Conservation (phyloP, 805 yeast genomes). For the fission yeast (Schizosaccharomyces pombe) region ASM294v3 CU329670.1:2257001-2257500, state of each 20-base stretch:
- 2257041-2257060: neutral
- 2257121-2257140: conserved; percentile 31
- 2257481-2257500: conserved; percentile 71
- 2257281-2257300: conserved; percentile 8
- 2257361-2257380: conserved; percentile 54
- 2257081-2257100: neutral
- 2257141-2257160: conserved; percentile 42
- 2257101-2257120: conserved; percentile 42
- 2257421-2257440: conserved; percentile 89
- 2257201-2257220: conserved; percentile 55
- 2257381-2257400: conserved; percentile 35
- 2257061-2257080: neutral
- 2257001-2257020: too few relatives aligned
- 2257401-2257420: conserved; percentile 37
- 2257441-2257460: conserved; percentile 46
- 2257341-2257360: conserved; percentile 23
- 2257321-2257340: conserved; percentile 9
- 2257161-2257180: conserved; percentile 65
- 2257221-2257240: conserved; percentile 30
- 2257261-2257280: conserved; percentile 17
- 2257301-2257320: conserved; percentile 6
- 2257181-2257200: conserved; percentile 37
- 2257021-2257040: too few relatives aligned
- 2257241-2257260: conserved; percentile 44
- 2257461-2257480: conserved; percentile 31